Evolutionary conservation across 2,329 filamentous ascomycete genomes (phyloP).

Genomic region (Aphanoascus verrucosus): DNA sequence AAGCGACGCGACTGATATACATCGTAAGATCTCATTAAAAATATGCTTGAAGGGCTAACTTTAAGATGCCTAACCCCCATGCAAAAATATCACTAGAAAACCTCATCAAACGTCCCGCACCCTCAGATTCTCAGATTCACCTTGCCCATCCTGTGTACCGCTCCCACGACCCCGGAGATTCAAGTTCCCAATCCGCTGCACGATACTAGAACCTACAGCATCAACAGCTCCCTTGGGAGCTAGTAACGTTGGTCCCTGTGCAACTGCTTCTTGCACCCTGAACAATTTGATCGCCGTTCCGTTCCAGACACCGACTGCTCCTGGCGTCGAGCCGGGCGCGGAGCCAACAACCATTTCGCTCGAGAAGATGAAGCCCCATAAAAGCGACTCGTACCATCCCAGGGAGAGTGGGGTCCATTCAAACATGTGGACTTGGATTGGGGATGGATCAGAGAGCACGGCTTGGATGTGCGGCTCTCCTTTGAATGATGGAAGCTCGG

Average conservation of each 20-base stretch:
- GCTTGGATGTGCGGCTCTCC: constrained; percentile 52
- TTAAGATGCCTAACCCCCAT: neutral
- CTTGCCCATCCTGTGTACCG: constrained; percentile 27
- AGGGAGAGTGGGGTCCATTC: constrained; percentile 86
- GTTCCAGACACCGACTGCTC: constrained; percentile 89
- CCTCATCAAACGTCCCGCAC: constrained; percentile 28
- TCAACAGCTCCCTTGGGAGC: constrained; percentile 85
- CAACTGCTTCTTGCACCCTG: constrained; percentile 72
- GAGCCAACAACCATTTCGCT: constrained; percentile 63
- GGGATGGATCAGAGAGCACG: constrained; percentile 57
- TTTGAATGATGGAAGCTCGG: constrained; percentile 34
- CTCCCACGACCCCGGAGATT: constrained; percentile 50
- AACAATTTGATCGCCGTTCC: constrained; percentile 82
- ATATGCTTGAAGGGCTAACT: neutral
- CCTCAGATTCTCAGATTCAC: constrained; percentile 23
- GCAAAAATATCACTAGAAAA: neutral
- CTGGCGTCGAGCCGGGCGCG: constrained; percentile 48
- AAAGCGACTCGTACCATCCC: constrained; percentile 88
- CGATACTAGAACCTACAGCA: constrained; percentile 81
- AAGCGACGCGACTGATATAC: neutral
- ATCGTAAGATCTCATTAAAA: neutral
- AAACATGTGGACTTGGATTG: constrained; percentile 73
- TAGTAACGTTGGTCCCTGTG: constrained; percentile 67
- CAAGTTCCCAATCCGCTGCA: constrained; percentile 72
- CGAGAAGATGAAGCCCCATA: constrained; percentile 89